Evolutionary conservation across 139 green algal species (phyloP), one percentile per base, ranked within the genome.

Genomic region (Pseudopediastrum boryanum): DNA sequence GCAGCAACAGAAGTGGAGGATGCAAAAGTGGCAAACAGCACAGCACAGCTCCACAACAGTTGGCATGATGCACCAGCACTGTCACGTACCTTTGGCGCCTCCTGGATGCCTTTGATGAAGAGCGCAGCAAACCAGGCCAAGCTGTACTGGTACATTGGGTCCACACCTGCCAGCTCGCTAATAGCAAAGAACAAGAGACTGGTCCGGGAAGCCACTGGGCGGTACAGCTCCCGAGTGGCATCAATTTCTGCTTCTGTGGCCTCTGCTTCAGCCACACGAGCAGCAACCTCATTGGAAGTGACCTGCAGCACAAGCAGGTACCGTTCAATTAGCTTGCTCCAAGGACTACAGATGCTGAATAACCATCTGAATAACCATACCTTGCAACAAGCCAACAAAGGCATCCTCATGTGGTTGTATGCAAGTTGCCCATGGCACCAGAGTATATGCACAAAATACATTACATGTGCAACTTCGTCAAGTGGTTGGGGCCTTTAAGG

Each of bases 141-240:
- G 41, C 84, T 66, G 84, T 89, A 94, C 77, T 92, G 90, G 86
- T 96, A 96, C 88, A 96, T 95, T 39, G 91, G 89, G 75, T 96
- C 91, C 52, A 96, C 90, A 80, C 93, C 94, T 86, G 94, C 94
- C 51, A 96, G 87, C 13, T 87, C 92, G 85, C 93, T 94, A 64
- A 95, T 87, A 46, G 94, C 83, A 83, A 95, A 95, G 84, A 95
- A 95, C 33, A 95, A 86, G 73, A 91, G 87, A 25, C 85, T 87
- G 23, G 86, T 89, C 80, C 91, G 92, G 36, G 84, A 83, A 23
- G 88, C 91, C 68, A 89, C 92, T 0, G 89, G 88, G 75, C 90
- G 87, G 88, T 95, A 95, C 38, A 78, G 82, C 2, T 79, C 85
- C 33, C 91, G 84, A 6, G 91, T 87, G 23, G 59, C 35, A 66